Percentiles rank a stretch among this genome's conserved stretches.
These are phyloP conservation scores for Cocos nucifera DNA, from an alignment of 176 grass and related monocot genomes.

Conservation along the genomic window DNA sequence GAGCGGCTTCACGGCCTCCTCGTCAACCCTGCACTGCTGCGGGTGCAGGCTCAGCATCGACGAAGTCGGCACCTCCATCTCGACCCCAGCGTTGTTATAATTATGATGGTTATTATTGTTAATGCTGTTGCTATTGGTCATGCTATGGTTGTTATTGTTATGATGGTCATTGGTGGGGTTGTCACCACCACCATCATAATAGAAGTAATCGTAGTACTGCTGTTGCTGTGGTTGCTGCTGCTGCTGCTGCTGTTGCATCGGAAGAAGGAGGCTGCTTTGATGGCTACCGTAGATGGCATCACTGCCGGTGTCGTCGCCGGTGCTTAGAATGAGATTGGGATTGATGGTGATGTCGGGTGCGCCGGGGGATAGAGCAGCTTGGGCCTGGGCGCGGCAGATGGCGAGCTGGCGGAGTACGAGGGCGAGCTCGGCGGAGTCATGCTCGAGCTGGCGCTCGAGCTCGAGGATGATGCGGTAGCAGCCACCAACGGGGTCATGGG, in stretches of 20 bases:
- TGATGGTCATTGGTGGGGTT: background rate
- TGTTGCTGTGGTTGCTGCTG: constrained; percentile 8
- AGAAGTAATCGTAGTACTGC: constrained; percentile 20
- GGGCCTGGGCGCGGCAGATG: constrained; percentile 12
- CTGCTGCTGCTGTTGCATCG: background rate
- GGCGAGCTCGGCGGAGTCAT: background rate
- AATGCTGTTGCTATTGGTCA: constrained; percentile 8
- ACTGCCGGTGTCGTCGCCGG: background rate
- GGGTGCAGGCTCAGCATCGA: background rate
- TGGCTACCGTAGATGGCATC: constrained; percentile 22
- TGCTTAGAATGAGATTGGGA: background rate
- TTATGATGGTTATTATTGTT: constrained; percentile 9
- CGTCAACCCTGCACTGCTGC: constrained; percentile 22
- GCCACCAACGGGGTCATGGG: constrained; percentile 26
- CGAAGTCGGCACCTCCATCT: background rate
- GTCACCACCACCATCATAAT: constrained; percentile 12
- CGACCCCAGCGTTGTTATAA: background rate
- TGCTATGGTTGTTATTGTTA: constrained; percentile 1
- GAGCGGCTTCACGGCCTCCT: constrained; percentile 27
- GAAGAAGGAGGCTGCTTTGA: background rate
- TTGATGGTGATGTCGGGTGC: background rate
- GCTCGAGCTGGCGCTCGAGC: background rate
- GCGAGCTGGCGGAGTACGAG: background rate
- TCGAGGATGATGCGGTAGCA: constrained; percentile 5
- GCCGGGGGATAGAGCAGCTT: background rate